Evolutionary conservation across 148 eudicot genomes (phyloP).

Genomic region (Fagopyrum homotropicum): DNA sequence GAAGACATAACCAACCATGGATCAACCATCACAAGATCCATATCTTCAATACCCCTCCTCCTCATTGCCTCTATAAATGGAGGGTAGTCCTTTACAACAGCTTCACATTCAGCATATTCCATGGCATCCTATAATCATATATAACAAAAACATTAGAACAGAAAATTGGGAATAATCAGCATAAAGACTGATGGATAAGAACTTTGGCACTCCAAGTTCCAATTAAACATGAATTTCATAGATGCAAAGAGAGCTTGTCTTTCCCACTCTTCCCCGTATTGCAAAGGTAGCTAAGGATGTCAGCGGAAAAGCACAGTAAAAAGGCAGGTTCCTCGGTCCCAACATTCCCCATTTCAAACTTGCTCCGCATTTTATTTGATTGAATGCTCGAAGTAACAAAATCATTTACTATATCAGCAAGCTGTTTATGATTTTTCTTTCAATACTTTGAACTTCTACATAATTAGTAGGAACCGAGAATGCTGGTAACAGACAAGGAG

Average conservation of each 20-base stretch:
- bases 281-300: background rate
- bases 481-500: background rate
- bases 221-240: background rate
- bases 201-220: background rate
- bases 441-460: background rate
- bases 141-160: background rate
- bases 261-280: background rate
- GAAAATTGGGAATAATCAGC: background rate
- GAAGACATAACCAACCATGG: constrained; percentile 61
- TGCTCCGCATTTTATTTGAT: background rate
- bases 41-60: constrained; percentile 92
- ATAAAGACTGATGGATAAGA: background rate
- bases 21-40: constrained; percentile 98
- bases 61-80: constrained; percentile 91
- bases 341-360: background rate
- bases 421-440: background rate
- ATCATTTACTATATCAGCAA: background rate
- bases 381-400: background rate
- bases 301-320: background rate
- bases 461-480: background rate
- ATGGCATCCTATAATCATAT: constrained; percentile 65
- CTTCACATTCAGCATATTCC: constrained; percentile 98
- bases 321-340: background rate
- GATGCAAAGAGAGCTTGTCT: background rate
- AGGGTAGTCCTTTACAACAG: constrained; percentile 83